Conservation (phyloP, 1,139 yeast genomes). For the Blastobotrys apis region DNA sequence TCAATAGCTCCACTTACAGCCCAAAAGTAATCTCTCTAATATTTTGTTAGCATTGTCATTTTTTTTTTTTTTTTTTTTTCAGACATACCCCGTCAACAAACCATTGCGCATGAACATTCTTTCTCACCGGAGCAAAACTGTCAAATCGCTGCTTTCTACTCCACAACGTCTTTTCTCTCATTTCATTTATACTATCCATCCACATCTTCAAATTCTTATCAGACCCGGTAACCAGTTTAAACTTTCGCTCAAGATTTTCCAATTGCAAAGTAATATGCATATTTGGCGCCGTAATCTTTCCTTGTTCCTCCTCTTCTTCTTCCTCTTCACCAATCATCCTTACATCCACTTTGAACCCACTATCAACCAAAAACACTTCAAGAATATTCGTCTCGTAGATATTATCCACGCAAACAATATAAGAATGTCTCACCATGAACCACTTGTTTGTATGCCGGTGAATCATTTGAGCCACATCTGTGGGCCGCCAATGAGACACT, state of each 20-base stretch:
- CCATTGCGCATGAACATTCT: slow-evolving; percentile 89
- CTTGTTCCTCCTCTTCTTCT: slow-evolving; percentile 12
- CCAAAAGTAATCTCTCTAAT: slow-evolving; percentile 85
- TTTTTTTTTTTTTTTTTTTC: slow-evolving; percentile 18
- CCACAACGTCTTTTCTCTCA: slow-evolving; percentile 71
- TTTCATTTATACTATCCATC: slow-evolving; percentile 67
- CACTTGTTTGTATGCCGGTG: slow-evolving; percentile 88
- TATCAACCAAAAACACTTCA: slow-evolving; percentile 85
- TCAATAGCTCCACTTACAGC: slow-evolving; percentile 88
- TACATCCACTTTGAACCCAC: slow-evolving; percentile 51
- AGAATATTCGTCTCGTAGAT: slow-evolving; percentile 81
- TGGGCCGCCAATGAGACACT: slow-evolving; percentile 79
- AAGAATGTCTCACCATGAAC: slow-evolving; percentile 82
- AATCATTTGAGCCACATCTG: slow-evolving; percentile 67
- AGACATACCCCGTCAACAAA: slow-evolving; percentile 70
- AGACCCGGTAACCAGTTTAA: slow-evolving; percentile 71
- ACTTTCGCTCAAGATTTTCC: slow-evolving; percentile 72
- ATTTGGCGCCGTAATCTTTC: slow-evolving; percentile 12
- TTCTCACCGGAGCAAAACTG: slow-evolving; percentile 89
- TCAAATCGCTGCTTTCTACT: slow-evolving; percentile 68
- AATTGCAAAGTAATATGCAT: slow-evolving; percentile 52
- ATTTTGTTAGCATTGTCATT: slow-evolving; percentile 6
- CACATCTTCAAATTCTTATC: slow-evolving; percentile 68
- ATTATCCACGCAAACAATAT: slow-evolving; percentile 79
- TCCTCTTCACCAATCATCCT: slow-evolving; percentile 12